These are phyloP conservation scores for Colletotrichum eremochloae DNA, from an alignment of 2,329 filamentous ascomycete genomes.

Conservation along the genomic window DNA sequence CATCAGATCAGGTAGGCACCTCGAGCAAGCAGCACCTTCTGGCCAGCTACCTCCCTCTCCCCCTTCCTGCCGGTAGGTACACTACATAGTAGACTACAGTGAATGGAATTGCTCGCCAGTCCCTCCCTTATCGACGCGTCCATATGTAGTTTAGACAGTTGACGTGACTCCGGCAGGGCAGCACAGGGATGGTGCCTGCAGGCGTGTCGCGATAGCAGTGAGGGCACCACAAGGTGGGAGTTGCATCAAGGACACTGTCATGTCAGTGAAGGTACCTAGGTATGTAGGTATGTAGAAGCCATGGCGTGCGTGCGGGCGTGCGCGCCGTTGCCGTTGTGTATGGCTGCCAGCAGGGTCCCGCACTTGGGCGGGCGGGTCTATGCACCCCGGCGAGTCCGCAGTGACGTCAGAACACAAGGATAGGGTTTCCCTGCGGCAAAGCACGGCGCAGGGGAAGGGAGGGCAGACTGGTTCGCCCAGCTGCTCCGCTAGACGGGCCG, in stretches of 20 bases:
- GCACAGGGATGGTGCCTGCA: slow-evolving; percentile 26
- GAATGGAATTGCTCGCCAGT: neutral
- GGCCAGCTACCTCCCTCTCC: neutral
- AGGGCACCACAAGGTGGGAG: slow-evolving; percentile 26
- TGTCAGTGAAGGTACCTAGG: too few species aligned
- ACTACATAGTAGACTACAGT: neutral
- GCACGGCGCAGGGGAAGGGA: neutral
- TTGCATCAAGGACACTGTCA: neutral
- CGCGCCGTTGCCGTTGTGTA: neutral
- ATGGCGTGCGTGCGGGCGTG: neutral
- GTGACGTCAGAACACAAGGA: slow-evolving; percentile 25
- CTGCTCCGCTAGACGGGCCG: slow-evolving; percentile 32
- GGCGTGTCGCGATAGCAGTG: slow-evolving; percentile 5
- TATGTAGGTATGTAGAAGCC: neutral
- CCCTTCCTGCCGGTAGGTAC: neutral
- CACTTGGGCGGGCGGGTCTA: neutral
- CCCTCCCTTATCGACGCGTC: slow-evolving; percentile 24
- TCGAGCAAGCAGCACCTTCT: neutral
- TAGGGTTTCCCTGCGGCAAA: neutral
- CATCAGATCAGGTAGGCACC: neutral
- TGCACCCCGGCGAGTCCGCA: slow-evolving; percentile 19
- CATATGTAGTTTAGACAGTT: neutral
- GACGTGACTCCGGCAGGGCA: neutral
- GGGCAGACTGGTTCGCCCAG: neutral
- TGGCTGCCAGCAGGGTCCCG: slow-evolving; percentile 22